Evolutionary conservation across 352 stramenopile genomes (phyloP), one percentile per base, ranked within the genome.

Genomic region (Saprolegnia diclina): DNA sequence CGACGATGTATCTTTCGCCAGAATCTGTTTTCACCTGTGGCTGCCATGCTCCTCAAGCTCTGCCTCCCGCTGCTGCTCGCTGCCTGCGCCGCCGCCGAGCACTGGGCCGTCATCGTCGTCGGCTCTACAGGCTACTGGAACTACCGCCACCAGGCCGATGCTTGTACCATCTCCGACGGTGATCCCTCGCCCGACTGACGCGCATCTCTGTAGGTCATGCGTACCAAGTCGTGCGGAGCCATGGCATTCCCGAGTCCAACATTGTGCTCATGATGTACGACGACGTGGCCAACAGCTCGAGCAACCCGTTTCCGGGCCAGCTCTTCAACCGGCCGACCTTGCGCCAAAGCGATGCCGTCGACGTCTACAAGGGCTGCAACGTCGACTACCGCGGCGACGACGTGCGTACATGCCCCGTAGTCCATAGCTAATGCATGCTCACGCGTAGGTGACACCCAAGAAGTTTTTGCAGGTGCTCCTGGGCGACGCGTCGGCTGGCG

Each of bases 211-310:
- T 78, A 29, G 75, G 74, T 57, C 91, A 97, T 71, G 89, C 89
- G 21, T 97, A 97, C 78, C 90, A 97, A 69, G 82, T 96, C 40
- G 83, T 97, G 44, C 82, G 82, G 0, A 78, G 79, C 53, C 88
- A 96, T 70, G 91, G 91, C 13, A 95, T 97, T 45, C 83, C 88
- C 10, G 74, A 63, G 16, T 86, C 96, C 56, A 92, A 95, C 66
- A 89, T 97, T 40, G 83, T 97, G 65, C 82, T 96, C 45, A 96
- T 97, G 89, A 96, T 93, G 85, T 96, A 94, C 77, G 88, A 97
- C 73, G 91, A 97, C 71, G 85, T 91, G n/a, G 89, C 90, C 0
- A 73, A 73, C 65, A 78, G 83, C 73, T 52, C 79, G n/a, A 69
- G 79, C 35, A 97, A 97, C 59, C 90, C 91, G 29, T 94, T 93